phyloP scores from a whole-genome alignment of 805 yeast species.

The Vanderwaltozyma tropicalis region DNA sequence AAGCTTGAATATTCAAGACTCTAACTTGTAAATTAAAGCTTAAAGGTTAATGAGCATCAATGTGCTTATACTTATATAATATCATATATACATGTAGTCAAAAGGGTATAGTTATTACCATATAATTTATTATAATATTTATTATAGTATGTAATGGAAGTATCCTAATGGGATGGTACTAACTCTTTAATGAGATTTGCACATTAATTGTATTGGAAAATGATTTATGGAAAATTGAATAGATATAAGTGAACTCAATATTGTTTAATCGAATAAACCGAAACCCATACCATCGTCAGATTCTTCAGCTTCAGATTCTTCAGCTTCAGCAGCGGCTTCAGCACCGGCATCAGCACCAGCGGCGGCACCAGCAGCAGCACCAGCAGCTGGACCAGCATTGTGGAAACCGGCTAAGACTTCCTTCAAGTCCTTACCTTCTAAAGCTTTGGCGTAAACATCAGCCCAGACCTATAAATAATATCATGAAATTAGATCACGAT shows the following conservation, averaged over 20 bases:
- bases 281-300: slow-evolving; percentile 85
- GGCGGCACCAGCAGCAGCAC: slow-evolving; percentile 34
- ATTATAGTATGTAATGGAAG: not conserved
- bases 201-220: slow-evolving; percentile 1
- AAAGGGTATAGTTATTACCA: not conserved
- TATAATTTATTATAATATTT: no score
- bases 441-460: slow-evolving; percentile 70
- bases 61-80: no score
- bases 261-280: slow-evolving; percentile 77
- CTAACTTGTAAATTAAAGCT: no score
- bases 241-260: not conserved
- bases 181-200: not conserved
- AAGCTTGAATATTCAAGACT: no score
- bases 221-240: not conserved
- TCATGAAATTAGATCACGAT: not conserved
- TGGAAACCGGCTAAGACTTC: slow-evolving; percentile 54
- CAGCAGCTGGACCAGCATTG: slow-evolving; percentile 35
- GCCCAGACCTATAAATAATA: slow-evolving; percentile 48
- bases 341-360: slow-evolving; percentile 38
- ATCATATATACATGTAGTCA: no score
- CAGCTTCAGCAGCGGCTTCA: slow-evolving; percentile 47
- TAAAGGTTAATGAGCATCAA: no score
- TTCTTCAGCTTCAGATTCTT: slow-evolving; percentile 51
- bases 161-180: not conserved
- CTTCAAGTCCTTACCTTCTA: slow-evolving; percentile 72